Base-by-base conservation (phyloP, 108 stramenopile genomes). In the Chaetoceros tenuissimus region DNA sequence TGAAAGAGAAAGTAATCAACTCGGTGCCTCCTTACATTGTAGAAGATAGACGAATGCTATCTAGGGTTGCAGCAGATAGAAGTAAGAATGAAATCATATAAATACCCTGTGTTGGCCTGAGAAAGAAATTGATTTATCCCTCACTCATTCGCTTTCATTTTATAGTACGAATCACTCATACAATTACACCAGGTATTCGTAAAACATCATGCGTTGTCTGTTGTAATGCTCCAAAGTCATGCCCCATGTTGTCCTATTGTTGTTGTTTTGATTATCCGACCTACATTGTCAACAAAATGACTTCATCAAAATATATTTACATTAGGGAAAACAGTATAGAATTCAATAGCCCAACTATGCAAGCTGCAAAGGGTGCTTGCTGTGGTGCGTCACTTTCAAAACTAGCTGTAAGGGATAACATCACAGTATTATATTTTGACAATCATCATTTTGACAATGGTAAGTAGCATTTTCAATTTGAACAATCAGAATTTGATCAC, bases 341-440 rank as follows among this genome's bases (percentile, higher is more conserved):
- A 50, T 72, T 64, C 65, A 72, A 72, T 59, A 31, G 28, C 24
- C 71, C 65, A 40, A 24, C 45, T 23, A 54, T 44, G 53, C 51
- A 26, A 27, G 13, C 34, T 26, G 51, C 53, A 21, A 44, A 55
- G 34, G 62, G 62, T n/a, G 28, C 60, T 57, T 65, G 64, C 31
- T 72, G 71, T 48, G 62, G 62, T 29, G 17, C 17, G 3, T 55
- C 54, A n/a, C 44, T n/a, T 27, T 43, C 28, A 28, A 17, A 57
- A 18, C 61, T 55, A 48, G 29, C 46, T 10, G 71, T 65, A 24
- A 60, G 56, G 64, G 71, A 72, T 59, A 2, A 67, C 5, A 51
- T 72, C 21, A 43, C 48, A 27, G 71, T 72, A 19, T 23, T 72
- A 5, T 72, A 72, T 54, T 72, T 59, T 55, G 71, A 72, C 51